Conservation (phyloP, 169 alveolate species). For the Cryptosporidium xiaoi region DNA sequence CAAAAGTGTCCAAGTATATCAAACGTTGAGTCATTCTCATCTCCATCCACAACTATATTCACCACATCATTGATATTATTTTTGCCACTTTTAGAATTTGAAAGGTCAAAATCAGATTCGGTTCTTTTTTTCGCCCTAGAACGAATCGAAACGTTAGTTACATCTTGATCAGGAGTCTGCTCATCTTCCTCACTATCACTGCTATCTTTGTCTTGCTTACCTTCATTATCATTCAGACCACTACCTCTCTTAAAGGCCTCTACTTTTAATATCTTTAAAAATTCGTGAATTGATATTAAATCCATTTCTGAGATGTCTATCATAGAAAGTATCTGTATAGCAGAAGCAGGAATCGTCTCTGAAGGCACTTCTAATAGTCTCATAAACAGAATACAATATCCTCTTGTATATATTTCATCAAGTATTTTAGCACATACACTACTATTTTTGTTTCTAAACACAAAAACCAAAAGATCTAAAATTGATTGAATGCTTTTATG, state of each 20-base stretch:
- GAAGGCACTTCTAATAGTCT: slow-evolving; percentile 60
- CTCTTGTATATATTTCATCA: slow-evolving; percentile 46
- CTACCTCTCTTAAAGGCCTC: slow-evolving; percentile 22
- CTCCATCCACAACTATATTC: background rate
- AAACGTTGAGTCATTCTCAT: slow-evolving; percentile 13
- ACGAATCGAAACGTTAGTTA: background rate
- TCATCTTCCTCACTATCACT: background rate
- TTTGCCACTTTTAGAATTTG: no score
- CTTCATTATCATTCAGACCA: background rate
- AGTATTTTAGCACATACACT: slow-evolving; percentile 57
- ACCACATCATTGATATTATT: no score
- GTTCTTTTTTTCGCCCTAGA: background rate
- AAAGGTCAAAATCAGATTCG: no score
- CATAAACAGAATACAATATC: slow-evolving; percentile 47
- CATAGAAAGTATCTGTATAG: slow-evolving; percentile 62
- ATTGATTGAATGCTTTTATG: slow-evolving; percentile 60
- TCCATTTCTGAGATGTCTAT: slow-evolving; percentile 49
- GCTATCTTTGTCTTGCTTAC: background rate
- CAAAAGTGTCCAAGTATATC: slow-evolving; percentile 53
- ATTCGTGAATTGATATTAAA: slow-evolving; percentile 40
- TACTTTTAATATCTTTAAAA: slow-evolving; percentile 7
- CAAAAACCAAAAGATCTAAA: slow-evolving; percentile 30
- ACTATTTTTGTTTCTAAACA: slow-evolving; percentile 20
- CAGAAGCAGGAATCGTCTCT: slow-evolving; percentile 58
- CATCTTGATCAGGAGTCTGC: no score